Base-by-base conservation (phyloP, 2,329 filamentous ascomycete genomes). In the Epichloe aotearoae region DNA sequence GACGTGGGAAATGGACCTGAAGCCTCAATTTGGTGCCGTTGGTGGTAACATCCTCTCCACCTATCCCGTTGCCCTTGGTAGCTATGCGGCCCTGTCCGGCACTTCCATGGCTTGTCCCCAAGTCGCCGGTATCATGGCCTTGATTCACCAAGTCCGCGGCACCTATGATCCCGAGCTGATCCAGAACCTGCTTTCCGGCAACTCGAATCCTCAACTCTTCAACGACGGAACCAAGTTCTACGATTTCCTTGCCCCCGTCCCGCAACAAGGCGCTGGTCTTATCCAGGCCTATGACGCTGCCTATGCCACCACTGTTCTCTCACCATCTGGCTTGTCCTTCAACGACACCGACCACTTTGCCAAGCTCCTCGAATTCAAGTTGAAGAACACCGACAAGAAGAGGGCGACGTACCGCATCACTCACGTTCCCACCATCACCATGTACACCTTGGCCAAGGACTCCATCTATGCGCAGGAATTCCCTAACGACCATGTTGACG, bases 51-150 rank as follows among this genome's bases (percentile, higher is more conserved):
- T 83, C 44, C 62, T 83, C 26, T 80, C 77, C 10, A 82, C 78
- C 0, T 82, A 69, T 55, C 77, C 75, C 0, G 53, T 59, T 3
- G 62, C 63, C 3, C 58, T 67, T 34, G 74, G 73, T 23, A 64
- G 65, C 33, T 83, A 80, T 49, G 71, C 69, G 20, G 70, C 80
- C 1, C 62, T 72, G 26, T 79, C 69, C 36, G 78, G 78, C 12
- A 81, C 77, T 0, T 81, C 77, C 1, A 83, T 84, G 80, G 72
- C 79, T 3, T 74, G 73, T 36, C 78, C 79, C 7, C 69, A 78
- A 14, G 66, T 73, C 5, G 76, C 78, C 4, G 80, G 70, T 36
- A 71, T 79, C 49, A 68, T 73, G 40, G 78, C 77, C 1, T 69
- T 82, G 37, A 62, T 81, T 52, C 71, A 70, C 39, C 67, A 78